These are phyloP conservation scores for Sutorius australiensis DNA, from an alignment of 768 basidiomycete genomes.

Conservation along the genomic window DNA sequence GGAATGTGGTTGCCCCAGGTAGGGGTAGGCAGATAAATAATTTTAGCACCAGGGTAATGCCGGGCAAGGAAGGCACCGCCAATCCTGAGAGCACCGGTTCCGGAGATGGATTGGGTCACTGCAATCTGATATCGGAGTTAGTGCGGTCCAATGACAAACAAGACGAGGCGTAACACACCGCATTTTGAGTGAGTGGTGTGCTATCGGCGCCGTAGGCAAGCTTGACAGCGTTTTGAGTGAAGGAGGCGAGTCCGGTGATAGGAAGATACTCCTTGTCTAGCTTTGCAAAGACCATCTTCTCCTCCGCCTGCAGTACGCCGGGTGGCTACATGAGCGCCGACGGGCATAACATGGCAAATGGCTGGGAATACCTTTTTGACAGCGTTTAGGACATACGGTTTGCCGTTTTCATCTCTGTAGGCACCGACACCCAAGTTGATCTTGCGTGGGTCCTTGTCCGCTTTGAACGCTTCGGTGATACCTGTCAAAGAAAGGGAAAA, in stretches of 20 bases:
- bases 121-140: conserved; percentile 52
- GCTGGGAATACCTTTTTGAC: conserved; percentile 69
- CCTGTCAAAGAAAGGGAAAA: conserved; percentile 40
- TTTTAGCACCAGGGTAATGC: conserved; percentile 82
- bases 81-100: conserved; percentile 95
- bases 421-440: conserved; percentile 98
- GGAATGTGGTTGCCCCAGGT: conserved; percentile 98
- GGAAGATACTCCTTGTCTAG: conserved; percentile 96
- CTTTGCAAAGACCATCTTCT: conserved; percentile 56
- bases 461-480: conserved; percentile 94
- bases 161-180: conserved; percentile 48
- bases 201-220: conserved; percentile 89
- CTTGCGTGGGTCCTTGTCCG: conserved; percentile 86
- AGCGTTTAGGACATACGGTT: conserved; percentile 87
- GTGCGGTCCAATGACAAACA: neutral
- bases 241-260: conserved; percentile 85
- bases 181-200: conserved; percentile 61
- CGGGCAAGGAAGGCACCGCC: conserved; percentile 89
- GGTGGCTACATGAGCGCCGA: neutral
- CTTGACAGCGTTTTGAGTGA: conserved; percentile 82
- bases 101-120: conserved; percentile 92
- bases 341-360: neutral
- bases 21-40: conserved; percentile 87
- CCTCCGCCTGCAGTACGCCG: conserved; percentile 59
- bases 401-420: conserved; percentile 90